Evolutionary conservation across 768 basidiomycete genomes (phyloP).

Genomic region (Auricularia heimuer): DNA sequence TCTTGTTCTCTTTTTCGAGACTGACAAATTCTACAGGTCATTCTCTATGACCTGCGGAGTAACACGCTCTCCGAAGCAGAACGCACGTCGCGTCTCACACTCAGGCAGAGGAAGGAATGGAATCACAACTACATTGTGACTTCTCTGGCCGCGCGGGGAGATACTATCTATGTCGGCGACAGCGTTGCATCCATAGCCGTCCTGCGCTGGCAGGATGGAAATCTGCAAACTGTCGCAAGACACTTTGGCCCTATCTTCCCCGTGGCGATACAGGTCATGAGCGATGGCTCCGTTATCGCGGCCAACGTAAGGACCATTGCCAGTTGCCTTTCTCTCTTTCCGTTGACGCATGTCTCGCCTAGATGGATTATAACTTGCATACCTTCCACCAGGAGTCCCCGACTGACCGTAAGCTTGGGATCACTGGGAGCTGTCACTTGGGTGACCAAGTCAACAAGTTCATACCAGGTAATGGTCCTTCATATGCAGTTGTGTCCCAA

Average conservation of each 20-base stretch:
- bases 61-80: too few species aligned
- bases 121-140: too few species aligned
- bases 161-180: constrained; percentile 64
- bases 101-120: too few species aligned
- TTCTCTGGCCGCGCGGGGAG: constrained; percentile 45
- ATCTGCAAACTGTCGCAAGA: constrained; percentile 47
- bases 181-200: constrained; percentile 71
- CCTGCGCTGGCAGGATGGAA: constrained; percentile 38
- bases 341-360: not conserved
- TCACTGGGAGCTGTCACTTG: constrained; percentile 60
- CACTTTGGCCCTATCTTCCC: constrained; percentile 76
- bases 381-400: constrained; percentile 43
- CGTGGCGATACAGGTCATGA: constrained; percentile 48
- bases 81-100: too few species aligned
- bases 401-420: constrained; percentile 42
- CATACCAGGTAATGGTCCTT: constrained; percentile 38
- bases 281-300: constrained; percentile 49
- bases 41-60: too few species aligned
- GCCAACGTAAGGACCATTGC: constrained; percentile 51
- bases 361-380: constrained; percentile 63
- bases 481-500: not conserved
- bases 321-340: not conserved
- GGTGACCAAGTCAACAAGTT: constrained; percentile 76
- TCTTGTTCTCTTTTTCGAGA: too few species aligned
- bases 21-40: too few species aligned